Conservation (phyloP, 257 asterid species). For the Buddleja alternifolia region DNA sequence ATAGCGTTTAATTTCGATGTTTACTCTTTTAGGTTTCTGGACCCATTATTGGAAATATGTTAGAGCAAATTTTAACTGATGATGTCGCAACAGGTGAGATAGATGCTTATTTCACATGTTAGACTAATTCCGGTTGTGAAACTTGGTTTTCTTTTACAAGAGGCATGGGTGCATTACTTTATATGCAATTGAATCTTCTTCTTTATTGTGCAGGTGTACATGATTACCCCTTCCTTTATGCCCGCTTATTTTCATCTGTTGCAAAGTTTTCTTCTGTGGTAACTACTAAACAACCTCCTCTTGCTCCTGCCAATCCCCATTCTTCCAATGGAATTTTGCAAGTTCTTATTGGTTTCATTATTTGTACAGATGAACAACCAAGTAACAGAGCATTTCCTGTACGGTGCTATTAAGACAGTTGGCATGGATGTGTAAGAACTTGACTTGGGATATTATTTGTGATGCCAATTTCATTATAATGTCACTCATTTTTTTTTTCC, state of each 20-base stretch:
- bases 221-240: constrained; percentile 87
- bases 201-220: constrained; percentile 57
- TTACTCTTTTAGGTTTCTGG: constrained; percentile 61
- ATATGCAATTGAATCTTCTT: constrained; percentile 25
- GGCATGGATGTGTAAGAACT: constrained; percentile 91
- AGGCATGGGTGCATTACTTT: constrained; percentile 19
- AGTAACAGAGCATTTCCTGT: constrained; percentile 65
- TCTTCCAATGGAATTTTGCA: constrained; percentile 16
- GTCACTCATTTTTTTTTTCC: constrained; percentile 31
- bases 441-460: constrained; percentile 16
- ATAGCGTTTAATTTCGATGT: constrained; percentile 25
- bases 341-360: constrained; percentile 32
- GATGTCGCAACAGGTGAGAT: constrained; percentile 78
- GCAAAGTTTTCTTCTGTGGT: constrained; percentile 89
- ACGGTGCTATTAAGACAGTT: constrained; percentile 77
- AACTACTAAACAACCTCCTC: constrained; percentile 34
- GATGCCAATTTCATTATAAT: constrained; percentile 17
- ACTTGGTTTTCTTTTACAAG: constrained; percentile 11
- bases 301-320: not conserved
- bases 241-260: constrained; percentile 84
- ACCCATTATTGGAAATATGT: constrained; percentile 51
- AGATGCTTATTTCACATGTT: constrained; percentile 5
- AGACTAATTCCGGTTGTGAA: constrained; percentile 7
- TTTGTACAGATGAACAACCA: constrained; percentile 70
- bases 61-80: constrained; percentile 76